These are phyloP conservation scores for Termitomyces sp. DNA, from an alignment of 768 basidiomycete genomes.

Conservation along the genomic window DNA sequence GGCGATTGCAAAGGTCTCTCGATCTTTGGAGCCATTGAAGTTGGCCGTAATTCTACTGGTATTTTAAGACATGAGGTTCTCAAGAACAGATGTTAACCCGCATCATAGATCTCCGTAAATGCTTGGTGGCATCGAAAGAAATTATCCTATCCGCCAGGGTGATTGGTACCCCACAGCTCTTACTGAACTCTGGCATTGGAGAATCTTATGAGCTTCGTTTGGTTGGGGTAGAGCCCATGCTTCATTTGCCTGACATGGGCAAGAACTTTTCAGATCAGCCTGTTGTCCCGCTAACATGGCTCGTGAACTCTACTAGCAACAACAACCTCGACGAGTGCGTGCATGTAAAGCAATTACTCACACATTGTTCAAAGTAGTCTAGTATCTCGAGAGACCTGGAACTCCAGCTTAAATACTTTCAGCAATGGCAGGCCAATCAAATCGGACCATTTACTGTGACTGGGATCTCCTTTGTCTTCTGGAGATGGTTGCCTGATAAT, in stretches of 20 bases:
- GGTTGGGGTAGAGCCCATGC: slow-evolving; percentile 20
- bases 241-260: slow-evolving; percentile 19
- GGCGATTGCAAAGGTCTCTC: not conserved
- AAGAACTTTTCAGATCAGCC: not conserved
- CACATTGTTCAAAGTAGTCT: not conserved
- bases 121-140: not conserved
- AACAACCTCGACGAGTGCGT: slow-evolving; percentile 15
- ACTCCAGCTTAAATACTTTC: slow-evolving; percentile 15
- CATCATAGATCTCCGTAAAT: not conserved
- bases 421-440: slow-evolving; percentile 25
- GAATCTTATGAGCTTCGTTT: slow-evolving; percentile 13
- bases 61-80: not conserved
- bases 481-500: slow-evolving; percentile 21
- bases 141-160: slow-evolving; percentile 23
- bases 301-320: slow-evolving; percentile 23
- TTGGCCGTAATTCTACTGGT: not conserved
- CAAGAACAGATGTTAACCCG: not conserved
- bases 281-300: slow-evolving; percentile 18
- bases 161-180: slow-evolving; percentile 30
- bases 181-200: slow-evolving; percentile 18
- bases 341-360: not conserved
- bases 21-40: not conserved
- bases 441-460: slow-evolving; percentile 24
- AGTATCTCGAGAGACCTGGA: slow-evolving; percentile 14
- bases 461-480: slow-evolving; percentile 21